Evolutionary conservation across 768 basidiomycete species (phyloP), one percentile per base, ranked within the genome.

Genomic region (Hemileccinum rubropunctum): DNA sequence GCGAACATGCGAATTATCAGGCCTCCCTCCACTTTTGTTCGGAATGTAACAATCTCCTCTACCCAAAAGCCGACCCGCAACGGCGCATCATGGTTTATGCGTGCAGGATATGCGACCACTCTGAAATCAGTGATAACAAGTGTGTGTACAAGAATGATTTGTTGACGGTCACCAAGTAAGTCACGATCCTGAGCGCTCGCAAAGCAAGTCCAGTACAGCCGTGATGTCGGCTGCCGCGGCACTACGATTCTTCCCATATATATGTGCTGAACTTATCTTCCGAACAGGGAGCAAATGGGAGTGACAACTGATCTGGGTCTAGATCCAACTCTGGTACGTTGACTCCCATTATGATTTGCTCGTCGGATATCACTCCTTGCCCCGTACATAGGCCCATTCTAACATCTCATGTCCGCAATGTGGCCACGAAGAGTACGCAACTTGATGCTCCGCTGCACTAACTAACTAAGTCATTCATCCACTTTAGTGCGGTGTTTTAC

Each of bases 101-200:
- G 2, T 98, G 95, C 66, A 80, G 93, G 43, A 97, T 95, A 62
- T 98, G 95, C 68, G 69, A 75, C 1, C 91, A 88, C 67, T 84
- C 90, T 56, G 92, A 97, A 70, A 80, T 84, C 52, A 84, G 86
- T 21, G 85, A 88, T 17, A 92, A 93, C 67, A 84, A 84, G 59
- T 91, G 91, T 61, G 94, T 98, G 15, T 98, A 97, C 64, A 77
- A 84, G 63, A 95, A 98, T 51, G 95, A 98, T 71, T 70, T 98
- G 71, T 71, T 97, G 59, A 95, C 90, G 0, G 87, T 94, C 32
- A 93, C 95, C 50, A 94, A 91, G 95, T 95, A 61, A 58, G 75
- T 68, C 27, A 40, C 38, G 45, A 42, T 45, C 44, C n/a, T 45
- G 35, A 2, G 28, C 21, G 28, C 18, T n/a, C n/a, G 18, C 34